Evolutionary conservation across 2,329 filamentous ascomycete species (phyloP).

Genomic region (Aspergillus sp.): DNA sequence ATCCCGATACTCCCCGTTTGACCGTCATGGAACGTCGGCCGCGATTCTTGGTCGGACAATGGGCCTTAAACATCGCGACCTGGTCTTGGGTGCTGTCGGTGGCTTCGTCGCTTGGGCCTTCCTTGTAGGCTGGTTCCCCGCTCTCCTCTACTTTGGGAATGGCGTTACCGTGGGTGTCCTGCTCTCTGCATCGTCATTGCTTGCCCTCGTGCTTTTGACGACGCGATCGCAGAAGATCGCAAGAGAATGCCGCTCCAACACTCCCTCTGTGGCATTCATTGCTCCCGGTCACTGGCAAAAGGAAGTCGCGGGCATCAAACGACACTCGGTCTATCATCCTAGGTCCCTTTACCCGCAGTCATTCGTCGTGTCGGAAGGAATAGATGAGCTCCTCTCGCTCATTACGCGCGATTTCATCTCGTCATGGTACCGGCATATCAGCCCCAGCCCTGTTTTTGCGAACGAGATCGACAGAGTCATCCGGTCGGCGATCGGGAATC

Average conservation of each 20-base stretch:
- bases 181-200: conserved; percentile 44
- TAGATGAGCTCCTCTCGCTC: conserved; percentile 69
- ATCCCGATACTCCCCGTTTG: conserved; percentile 3
- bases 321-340: conserved; percentile 57
- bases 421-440: conserved; percentile 84
- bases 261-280: conserved; percentile 48
- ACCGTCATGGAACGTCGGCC: conserved; percentile 26
- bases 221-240: conserved; percentile 29
- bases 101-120: conserved; percentile 76
- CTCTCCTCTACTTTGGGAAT: conserved; percentile 74
- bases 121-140: conserved; percentile 70
- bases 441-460: conserved; percentile 65
- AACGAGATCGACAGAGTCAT: conserved; percentile 79
- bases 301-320: conserved; percentile 58
- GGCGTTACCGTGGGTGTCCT: conserved; percentile 66
- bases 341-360: conserved; percentile 66
- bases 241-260: conserved; percentile 37
- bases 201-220: conserved; percentile 53
- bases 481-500: conserved; percentile 58
- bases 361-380: conserved; percentile 64
- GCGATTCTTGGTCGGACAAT: conserved; percentile 40
- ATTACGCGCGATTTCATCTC: conserved; percentile 76
- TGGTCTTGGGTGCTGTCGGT: conserved; percentile 32
- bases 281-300: conserved; percentile 55
- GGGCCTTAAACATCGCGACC: conserved; percentile 36